Evolutionary conservation across 305 asterid genomes (phyloP).

Genomic region (Fraxinus sp.): DNA sequence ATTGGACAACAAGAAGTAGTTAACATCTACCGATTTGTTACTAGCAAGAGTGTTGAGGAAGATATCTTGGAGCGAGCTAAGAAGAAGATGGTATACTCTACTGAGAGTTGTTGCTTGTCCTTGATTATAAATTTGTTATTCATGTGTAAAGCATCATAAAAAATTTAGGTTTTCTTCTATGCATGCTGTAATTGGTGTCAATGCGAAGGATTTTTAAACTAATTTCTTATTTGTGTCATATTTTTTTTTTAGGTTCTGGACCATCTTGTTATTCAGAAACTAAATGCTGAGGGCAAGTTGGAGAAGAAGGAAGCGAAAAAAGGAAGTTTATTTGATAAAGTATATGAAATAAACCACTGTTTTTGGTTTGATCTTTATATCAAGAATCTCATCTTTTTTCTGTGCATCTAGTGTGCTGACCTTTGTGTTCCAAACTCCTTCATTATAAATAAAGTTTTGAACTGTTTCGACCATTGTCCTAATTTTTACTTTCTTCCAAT

Average conservation of each 20-base stretch:
- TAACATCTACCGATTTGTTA: constrained; percentile 94
- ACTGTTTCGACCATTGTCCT: not conserved
- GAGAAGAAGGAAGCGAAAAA: constrained; percentile 97
- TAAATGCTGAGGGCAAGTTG: constrained; percentile 96
- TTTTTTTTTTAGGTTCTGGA: constrained; percentile 72
- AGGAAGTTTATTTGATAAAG: constrained; percentile 85
- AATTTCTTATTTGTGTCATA: constrained; percentile 23
- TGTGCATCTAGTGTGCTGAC: constrained; percentile 10
- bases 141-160: constrained; percentile 6
- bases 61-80: constrained; percentile 98
- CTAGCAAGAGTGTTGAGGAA: constrained; percentile 99
- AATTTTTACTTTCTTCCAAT: constrained; percentile 26
- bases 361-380: constrained; percentile 16
- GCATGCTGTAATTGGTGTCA: not conserved
- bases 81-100: constrained; percentile 85
- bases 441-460: not conserved
- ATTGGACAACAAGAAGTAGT: constrained; percentile 99
- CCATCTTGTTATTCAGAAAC: constrained; percentile 95
- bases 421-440: not conserved
- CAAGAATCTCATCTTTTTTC: not conserved
- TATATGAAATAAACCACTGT: constrained; percentile 8
- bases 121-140: constrained; percentile 9
- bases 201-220: not conserved
- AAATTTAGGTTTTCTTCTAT: constrained; percentile 2
- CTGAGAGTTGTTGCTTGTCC: constrained; percentile 12